Conservation (phyloP, 2,329 filamentous ascomycete genomes). For the Penicillium italicum region DNA sequence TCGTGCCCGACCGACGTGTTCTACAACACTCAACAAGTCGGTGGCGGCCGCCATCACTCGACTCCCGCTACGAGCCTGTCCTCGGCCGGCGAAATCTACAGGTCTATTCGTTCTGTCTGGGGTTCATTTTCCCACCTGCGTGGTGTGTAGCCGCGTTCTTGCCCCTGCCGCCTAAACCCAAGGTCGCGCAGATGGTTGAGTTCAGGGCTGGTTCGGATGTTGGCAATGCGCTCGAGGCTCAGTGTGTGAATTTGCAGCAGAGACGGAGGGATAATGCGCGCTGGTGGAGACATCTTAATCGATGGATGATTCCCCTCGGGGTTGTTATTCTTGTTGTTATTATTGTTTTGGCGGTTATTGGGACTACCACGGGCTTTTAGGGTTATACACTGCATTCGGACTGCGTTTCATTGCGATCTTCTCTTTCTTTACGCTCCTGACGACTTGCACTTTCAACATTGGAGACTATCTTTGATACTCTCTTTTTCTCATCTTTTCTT, state of each 20-base stretch:
- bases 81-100: conserved; percentile 70
- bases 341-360: conserved; percentile 32
- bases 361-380: conserved; percentile 34
- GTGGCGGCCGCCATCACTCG: conserved; percentile 71
- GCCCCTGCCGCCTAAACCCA: conserved; percentile 61
- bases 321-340: conserved; percentile 54
- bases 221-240: conserved; percentile 45
- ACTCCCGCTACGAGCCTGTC: conserved; percentile 60
- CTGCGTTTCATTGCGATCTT: neutral
- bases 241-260: conserved; percentile 46
- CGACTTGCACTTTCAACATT: conserved; percentile 7
- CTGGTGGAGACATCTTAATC: conserved; percentile 63
- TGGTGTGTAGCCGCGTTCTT: conserved; percentile 78
- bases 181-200: conserved; percentile 49
- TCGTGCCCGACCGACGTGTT: conserved; percentile 61
- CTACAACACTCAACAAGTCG: conserved; percentile 53
- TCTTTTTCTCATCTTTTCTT: neutral
- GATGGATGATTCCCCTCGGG: conserved; percentile 58
- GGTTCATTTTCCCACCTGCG: conserved; percentile 74
- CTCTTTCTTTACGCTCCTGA: conserved; percentile 9
- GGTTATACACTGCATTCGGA: neutral
- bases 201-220: conserved; percentile 34
- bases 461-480: neutral
- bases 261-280: conserved; percentile 56
- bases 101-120: conserved; percentile 68